These are phyloP conservation scores for Cronartium quercuum DNA, from an alignment of 1,284 basidiomycete genomes.

Conservation along the genomic window DNA sequence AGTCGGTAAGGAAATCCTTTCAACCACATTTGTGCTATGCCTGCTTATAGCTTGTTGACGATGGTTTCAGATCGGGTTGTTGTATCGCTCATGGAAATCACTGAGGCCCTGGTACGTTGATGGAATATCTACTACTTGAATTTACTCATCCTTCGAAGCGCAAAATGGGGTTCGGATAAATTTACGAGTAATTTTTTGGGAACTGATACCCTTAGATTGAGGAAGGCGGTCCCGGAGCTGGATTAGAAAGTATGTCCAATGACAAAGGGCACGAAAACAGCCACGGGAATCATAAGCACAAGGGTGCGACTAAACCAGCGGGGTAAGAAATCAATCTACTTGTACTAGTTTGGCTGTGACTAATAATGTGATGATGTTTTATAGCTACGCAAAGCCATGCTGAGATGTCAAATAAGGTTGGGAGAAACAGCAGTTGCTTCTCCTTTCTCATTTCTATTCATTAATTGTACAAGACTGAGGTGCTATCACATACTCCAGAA, in stretches of 20 bases:
- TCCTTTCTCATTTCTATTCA: too few species aligned
- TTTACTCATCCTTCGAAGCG: neutral
- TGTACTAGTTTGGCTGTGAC: neutral
- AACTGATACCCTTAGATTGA: neutral
- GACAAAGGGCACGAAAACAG: constrained; percentile 6
- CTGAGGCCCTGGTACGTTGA: constrained; percentile 14
- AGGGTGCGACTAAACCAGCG: neutral
- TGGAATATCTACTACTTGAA: neutral
- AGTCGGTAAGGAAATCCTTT: constrained; percentile 7
- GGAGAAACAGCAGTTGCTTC: neutral
- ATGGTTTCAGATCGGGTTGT: constrained; percentile 4
- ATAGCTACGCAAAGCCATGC: constrained; percentile 28
- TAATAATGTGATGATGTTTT: neutral
- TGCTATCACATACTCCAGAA: too few species aligned
- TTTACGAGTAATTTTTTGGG: neutral
- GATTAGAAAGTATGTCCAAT: neutral
- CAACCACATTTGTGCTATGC: neutral
- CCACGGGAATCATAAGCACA: constrained; percentile 20
- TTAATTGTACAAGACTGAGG: too few species aligned
- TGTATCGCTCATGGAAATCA: constrained; percentile 17
- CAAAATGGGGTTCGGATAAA: neutral
- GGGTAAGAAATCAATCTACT: neutral
- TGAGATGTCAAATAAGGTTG: neutral
- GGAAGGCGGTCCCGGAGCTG: constrained; percentile 13
- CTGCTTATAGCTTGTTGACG: neutral